A percentile compares a stretch with the other conserved stretches of the same genome.
phyloP scores from a whole-genome alignment of 306 rosid genomes.

The Nissolia schottii region DNA sequence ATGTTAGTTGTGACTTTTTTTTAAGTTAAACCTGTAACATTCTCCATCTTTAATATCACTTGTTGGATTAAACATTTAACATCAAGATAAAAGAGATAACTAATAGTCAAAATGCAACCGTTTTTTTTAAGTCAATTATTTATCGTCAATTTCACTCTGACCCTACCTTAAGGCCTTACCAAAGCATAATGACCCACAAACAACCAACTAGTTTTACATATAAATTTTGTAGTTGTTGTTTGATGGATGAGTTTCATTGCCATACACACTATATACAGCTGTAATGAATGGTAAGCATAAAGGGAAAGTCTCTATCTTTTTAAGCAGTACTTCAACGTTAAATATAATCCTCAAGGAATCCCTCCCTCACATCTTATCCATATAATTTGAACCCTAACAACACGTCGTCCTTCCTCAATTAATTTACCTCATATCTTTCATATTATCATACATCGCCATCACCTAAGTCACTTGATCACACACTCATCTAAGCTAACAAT shows the following conservation, averaged over 20 bases:
- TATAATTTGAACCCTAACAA: background rate
- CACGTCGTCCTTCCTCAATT: background rate
- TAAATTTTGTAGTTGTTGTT: background rate
- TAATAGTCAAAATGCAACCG: background rate
- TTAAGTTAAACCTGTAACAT: too few species aligned
- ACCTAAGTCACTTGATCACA: background rate
- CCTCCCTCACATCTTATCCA: background rate
- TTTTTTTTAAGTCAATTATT: background rate
- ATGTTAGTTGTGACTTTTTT: too few species aligned
- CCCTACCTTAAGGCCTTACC: background rate
- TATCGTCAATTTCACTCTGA: background rate
- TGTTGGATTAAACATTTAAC: too few species aligned
- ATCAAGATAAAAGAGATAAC: too few species aligned
- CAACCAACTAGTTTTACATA: background rate
- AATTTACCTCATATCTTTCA: background rate
- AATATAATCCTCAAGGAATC: background rate
- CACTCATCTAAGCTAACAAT: background rate
- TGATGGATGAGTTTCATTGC: background rate
- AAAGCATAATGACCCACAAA: background rate
- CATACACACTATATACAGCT: conserved; percentile 9
- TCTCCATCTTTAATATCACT: too few species aligned
- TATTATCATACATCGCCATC: conserved; percentile 1
- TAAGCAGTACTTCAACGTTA: background rate
- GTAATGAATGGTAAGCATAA: background rate
- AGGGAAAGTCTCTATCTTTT: background rate